A percentile compares a stretch with the other conserved stretches of the same genome.
Evolutionary conservation across 345 rosid species (phyloP).

Genomic region (Bruguiera gymnorhiza): DNA sequence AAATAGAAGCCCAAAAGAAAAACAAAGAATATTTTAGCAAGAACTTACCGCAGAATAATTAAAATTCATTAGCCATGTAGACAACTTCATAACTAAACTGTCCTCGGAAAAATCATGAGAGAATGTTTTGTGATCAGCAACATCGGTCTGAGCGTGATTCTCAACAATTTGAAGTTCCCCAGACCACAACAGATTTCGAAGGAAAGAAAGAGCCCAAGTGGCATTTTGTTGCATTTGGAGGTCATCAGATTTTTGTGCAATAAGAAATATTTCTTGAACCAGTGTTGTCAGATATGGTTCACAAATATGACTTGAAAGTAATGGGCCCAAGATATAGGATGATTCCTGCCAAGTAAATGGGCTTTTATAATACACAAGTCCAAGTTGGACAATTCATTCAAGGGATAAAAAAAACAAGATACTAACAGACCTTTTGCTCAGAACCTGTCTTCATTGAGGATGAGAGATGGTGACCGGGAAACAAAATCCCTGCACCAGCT

Average conservation of each 20-base stretch:
- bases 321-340: conserved; percentile 47
- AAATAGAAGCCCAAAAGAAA: not conserved
- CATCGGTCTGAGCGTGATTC: conserved; percentile 28
- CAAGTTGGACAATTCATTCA: not conserved
- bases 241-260: conserved; percentile 72
- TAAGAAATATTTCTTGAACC: conserved; percentile 80
- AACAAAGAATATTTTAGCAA: not conserved
- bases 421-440: conserved; percentile 47
- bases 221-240: conserved; percentile 68
- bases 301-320: conserved; percentile 56
- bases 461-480: conserved; percentile 40
- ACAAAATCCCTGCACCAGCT: conserved; percentile 73
- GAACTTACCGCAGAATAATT: conserved; percentile 46
- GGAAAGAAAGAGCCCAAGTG: conserved; percentile 83
- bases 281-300: conserved; percentile 52
- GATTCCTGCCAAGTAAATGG: conserved; percentile 51
- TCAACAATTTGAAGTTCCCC: conserved; percentile 34
- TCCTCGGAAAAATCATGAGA: conserved; percentile 61
- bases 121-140: conserved; percentile 32
- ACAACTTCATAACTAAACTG: conserved; percentile 64
- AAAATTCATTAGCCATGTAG: conserved; percentile 53
- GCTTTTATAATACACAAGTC: conserved; percentile 17
- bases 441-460: conserved; percentile 29
- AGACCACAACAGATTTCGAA: conserved; percentile 62
- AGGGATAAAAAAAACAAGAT: conserved; percentile 4